Percentiles rank a stretch among this genome's conserved stretches.
Conservation (phyloP, 2,329 filamentous ascomycete species). For the Alternaria atra region DNA sequence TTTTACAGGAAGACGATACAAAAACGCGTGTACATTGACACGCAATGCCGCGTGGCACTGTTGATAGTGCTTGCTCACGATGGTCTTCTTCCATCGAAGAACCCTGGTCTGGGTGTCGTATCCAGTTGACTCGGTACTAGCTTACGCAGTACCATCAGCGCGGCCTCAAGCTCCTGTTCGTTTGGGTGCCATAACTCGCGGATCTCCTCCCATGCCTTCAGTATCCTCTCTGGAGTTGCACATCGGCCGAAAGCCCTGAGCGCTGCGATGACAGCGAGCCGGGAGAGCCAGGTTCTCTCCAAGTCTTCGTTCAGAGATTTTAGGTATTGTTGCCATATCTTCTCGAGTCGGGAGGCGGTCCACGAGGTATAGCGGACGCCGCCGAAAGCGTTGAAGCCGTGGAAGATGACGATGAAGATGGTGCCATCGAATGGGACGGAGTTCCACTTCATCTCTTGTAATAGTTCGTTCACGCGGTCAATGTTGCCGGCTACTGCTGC, state of each 20-base stretch:
- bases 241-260: slow-evolving; percentile 69
- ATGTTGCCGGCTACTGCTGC: slow-evolving; percentile 75
- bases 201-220: slow-evolving; percentile 64
- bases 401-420: slow-evolving; percentile 82
- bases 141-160: slow-evolving; percentile 35
- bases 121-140: slow-evolving; percentile 28
- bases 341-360: slow-evolving; percentile 73
- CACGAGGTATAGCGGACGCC: slow-evolving; percentile 72
- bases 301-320: slow-evolving; percentile 24
- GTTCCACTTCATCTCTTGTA: slow-evolving; percentile 80
- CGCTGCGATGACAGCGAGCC: slow-evolving; percentile 39
- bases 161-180: slow-evolving; percentile 44
- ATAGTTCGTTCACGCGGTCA: slow-evolving; percentile 71
- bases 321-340: slow-evolving; percentile 41
- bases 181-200: slow-evolving; percentile 49
- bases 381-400: slow-evolving; percentile 81
- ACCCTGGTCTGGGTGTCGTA: not conserved
- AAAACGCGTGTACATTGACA: not conserved
- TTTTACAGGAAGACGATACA: not conserved
- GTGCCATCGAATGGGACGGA: slow-evolving; percentile 75
- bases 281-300: slow-evolving; percentile 42
- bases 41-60: not conserved
- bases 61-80: not conserved
- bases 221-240: slow-evolving; percentile 60
- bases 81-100: slow-evolving; percentile 8